phyloP scores from a whole-genome alignment of 768 basidiomycete species.

The Serpula lacrymans region DNA sequence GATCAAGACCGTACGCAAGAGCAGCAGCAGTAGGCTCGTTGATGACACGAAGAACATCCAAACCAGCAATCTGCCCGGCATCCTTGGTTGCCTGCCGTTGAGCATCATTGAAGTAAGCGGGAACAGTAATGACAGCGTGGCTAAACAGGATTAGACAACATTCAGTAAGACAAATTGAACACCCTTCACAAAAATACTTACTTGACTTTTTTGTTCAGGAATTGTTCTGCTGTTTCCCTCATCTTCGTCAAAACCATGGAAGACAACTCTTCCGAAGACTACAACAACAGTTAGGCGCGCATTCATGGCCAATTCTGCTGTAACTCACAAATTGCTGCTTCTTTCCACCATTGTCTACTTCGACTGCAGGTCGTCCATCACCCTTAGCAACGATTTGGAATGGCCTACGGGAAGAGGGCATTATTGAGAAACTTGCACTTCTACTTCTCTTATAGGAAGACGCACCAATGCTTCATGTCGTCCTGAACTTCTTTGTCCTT shows the following conservation, averaged over 20 bases:
- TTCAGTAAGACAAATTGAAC: conserved; percentile 2
- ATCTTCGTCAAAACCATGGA: conserved; percentile 90
- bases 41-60: conserved; percentile 97
- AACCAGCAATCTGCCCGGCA: conserved; percentile 95
- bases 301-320: conserved; percentile 1
- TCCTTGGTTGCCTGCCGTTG: conserved; percentile 99
- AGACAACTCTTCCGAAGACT: conserved; percentile 85
- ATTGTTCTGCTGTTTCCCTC: conserved; percentile 94
- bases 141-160: conserved; percentile 30
- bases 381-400: conserved; percentile 71
- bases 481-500: conserved; percentile 91
- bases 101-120: conserved; percentile 99
- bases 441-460: no score
- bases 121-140: conserved; percentile 91
- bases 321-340: conserved; percentile 69
- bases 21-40: conserved; percentile 99
- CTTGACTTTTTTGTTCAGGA: conserved; percentile 90
- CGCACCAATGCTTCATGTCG: conserved; percentile 82
- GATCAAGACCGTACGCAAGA: conserved; percentile 95
- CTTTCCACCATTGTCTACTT: conserved; percentile 86
- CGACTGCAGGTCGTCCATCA: conserved; percentile 76
- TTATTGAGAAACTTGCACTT: not conserved
- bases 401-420: conserved; percentile 51
- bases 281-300: conserved; percentile 16
- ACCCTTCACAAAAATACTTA: conserved; percentile 44